Percentiles rank a stretch among this genome's conserved stretches.
phyloP scores from a whole-genome alignment of 305 asterid genomes.

The Fraxinus sp. region DNA sequence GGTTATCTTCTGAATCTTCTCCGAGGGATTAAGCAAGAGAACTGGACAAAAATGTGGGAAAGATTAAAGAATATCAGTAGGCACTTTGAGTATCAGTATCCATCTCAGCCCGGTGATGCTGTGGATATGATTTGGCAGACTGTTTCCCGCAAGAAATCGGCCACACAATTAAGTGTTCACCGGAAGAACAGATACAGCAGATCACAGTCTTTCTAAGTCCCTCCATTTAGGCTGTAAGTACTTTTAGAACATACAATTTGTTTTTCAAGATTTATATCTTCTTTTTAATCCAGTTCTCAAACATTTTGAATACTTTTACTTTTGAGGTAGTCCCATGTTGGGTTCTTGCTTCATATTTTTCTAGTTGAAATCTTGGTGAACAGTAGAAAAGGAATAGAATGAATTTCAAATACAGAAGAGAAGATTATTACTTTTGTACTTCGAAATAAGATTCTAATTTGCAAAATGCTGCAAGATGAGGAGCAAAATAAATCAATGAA shows the following conservation, averaged over 20 bases:
- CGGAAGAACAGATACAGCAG: constrained; percentile 60
- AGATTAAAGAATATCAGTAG: constrained; percentile 45
- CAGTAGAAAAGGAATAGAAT: neutral
- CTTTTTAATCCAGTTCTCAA: neutral
- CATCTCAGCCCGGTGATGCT: constrained; percentile 66
- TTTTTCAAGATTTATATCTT: neutral
- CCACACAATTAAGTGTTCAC: constrained; percentile 40
- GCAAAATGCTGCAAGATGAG: neutral
- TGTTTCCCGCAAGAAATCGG: constrained; percentile 50
- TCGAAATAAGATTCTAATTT: neutral
- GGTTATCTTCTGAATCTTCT: constrained; percentile 68
- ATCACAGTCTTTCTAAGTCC: constrained; percentile 24
- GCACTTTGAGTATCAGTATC: constrained; percentile 70
- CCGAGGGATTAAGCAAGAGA: constrained; percentile 49
- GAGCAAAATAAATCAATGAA: neutral
- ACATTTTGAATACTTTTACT: neutral
- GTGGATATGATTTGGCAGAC: constrained; percentile 97
- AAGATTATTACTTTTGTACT: neutral
- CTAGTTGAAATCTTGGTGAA: neutral
- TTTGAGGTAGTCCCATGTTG: neutral
- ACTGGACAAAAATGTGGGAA: constrained; percentile 84
- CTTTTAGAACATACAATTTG: neutral
- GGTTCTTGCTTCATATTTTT: neutral
- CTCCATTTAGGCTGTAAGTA: neutral
- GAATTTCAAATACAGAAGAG: neutral